Base-by-base conservation (phyloP, 768 basidiomycete genomes). In the Nevesoporus exiguus region DNA sequence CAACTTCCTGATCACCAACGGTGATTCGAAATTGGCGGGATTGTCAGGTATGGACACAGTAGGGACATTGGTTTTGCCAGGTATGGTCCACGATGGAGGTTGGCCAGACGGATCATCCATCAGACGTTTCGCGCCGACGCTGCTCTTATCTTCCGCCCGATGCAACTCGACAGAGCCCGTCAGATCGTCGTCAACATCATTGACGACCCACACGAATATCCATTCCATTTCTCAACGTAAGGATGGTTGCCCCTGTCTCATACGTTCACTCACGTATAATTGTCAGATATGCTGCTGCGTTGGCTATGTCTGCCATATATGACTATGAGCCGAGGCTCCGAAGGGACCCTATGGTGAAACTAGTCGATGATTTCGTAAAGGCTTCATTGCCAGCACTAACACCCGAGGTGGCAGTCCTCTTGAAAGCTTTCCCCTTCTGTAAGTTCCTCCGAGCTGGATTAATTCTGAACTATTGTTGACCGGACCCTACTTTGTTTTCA, bases 301-400 rank as follows among this genome's bases (percentile, higher is more conserved):
- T 76, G 46, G 58, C 61, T 1, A 51, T 65, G 40, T 49, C 44
- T 17, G 30, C 15, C 11, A 39, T 57, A n/a, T n/a, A n/a, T n/a
- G n/a, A n/a, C n/a, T n/a, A n/a, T n/a, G n/a, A n/a, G n/a, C n/a
- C n/a, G n/a, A n/a, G n/a, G n/a, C n/a, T n/a, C n/a, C n/a, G 27
- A 17, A 21, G 19, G 5, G 49, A 49, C 15, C 49, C 49, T 7
- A 21, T 49, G 5, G 49, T 49, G 2, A 41, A 40, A 41, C 9
- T 31, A 2, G 21, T 61, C 6, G 21, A 57, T 11, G 47, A 29
- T 2, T 64, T 57, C 25, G 7, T 44, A 1, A n/a, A 52, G 19
- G 36, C 36, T 3, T 37, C 36, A 6, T 3, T 17, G 2, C 36
- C 36, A 7, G 7, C 36, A 17, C 15, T 63, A 17, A 42, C 47